Percentiles rank a stretch among this genome's conserved stretches.
Conservation (phyloP, 176 grass and related monocot species). For the Leersia perrieri region DNA sequence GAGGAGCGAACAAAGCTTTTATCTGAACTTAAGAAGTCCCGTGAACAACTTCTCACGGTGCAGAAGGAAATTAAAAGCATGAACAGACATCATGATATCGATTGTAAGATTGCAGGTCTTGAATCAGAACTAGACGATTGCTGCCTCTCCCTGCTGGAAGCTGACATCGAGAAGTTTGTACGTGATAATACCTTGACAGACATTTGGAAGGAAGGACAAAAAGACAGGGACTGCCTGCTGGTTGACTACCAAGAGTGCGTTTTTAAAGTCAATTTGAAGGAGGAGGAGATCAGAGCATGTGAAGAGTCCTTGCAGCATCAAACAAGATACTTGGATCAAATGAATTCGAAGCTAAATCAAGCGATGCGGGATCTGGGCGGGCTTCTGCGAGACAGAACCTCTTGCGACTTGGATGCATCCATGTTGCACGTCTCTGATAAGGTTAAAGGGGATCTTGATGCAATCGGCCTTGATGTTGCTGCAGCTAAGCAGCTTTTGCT, state of each 20-base stretch:
- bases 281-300: conserved; percentile 60
- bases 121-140: conserved; percentile 46
- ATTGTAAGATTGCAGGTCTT: conserved; percentile 46
- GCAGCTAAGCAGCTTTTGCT: conserved; percentile 57
- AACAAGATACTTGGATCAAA: conserved; percentile 42
- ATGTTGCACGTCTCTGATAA: conserved; percentile 41
- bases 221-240: conserved; percentile 43
- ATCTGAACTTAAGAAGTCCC: conserved; percentile 50
- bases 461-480: conserved; percentile 38
- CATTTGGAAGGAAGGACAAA: conserved; percentile 40
- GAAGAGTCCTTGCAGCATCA: conserved; percentile 51
- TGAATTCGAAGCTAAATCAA: conserved; percentile 49
- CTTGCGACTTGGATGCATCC: conserved; percentile 28
- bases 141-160: conserved; percentile 44
- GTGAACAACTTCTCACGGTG: conserved; percentile 43
- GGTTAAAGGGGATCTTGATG: conserved; percentile 42
- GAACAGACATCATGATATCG: conserved; percentile 40
- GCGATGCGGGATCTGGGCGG: conserved; percentile 38
- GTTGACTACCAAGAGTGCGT: conserved; percentile 62
- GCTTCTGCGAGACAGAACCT: conserved; percentile 39
- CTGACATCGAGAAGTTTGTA: conserved; percentile 51
- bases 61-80: conserved; percentile 61
- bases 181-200: conserved; percentile 33
- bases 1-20: conserved; percentile 59
- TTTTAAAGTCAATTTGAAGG: conserved; percentile 56